Evolutionary conservation across 2,329 filamentous ascomycete genomes (phyloP), one percentile per base, ranked within the genome.

Genomic region (Aspergillus costaricaensis): DNA sequence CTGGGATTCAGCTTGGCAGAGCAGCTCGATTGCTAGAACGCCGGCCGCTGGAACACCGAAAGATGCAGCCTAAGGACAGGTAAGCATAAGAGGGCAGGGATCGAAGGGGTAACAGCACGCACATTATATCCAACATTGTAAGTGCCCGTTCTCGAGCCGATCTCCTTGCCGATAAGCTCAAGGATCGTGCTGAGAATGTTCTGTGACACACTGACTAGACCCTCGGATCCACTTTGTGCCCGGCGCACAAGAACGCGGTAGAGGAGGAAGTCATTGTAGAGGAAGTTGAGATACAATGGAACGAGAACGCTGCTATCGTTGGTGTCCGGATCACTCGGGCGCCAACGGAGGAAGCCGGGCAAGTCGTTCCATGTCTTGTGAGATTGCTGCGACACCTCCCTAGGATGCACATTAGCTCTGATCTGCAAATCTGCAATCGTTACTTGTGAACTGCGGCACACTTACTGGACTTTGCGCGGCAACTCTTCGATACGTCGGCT

Each of bases 21-120:
- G 66, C 27, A 73, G 62, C 47, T 73, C 71, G 17, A 69, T 67
- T 15, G 67, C 71, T 7, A 73, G 61, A 25, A 71, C 66, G 3
- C 70, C 71, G 5, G 70, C 69, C 9, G 66, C 63, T 15, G 71
- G 71, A 9, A 73, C 55, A 43, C 70, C 70, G 39, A 64, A 66
- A 36, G 66, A 62, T 25, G 58, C 62, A 9, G 58, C 49, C 64
- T 66, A 49, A 39, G 6, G 19, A 23, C 25, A 51, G 53, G 39
- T 58, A 53, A 68, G n/a, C 62, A 19, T 57, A 17, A 32, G 2
- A 27, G 10, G 21, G 15, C 17, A 5, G 6, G 19, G 15, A 15
- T 14, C 4, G 5, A 15, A 36, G 27, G 9, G 27, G 27, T 12
- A 12, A 30, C 27, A 21, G n/a, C 19, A 54, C 65, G 50, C 30